Conservation (phyloP, 106 monocot species). For the Triglochin maritima region DNA sequence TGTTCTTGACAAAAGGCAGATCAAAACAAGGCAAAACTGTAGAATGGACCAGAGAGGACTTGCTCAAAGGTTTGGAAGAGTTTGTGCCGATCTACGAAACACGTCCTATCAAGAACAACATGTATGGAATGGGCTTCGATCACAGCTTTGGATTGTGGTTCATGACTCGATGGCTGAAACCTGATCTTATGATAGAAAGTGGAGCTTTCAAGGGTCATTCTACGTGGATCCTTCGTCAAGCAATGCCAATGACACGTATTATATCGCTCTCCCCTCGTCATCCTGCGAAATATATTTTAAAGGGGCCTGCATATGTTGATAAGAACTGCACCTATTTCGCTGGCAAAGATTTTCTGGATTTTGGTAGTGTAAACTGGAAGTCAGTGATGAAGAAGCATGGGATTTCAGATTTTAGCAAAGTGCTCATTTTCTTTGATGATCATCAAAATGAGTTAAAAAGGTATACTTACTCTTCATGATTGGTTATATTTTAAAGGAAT, state of each 20-base stretch:
- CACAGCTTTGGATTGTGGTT: conserved; percentile 99
- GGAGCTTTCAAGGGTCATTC: conserved; percentile 97
- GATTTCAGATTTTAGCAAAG: conserved; percentile 50
- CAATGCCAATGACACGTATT: conserved; percentile 58
- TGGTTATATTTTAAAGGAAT: too few species aligned
- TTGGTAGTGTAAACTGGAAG: conserved; percentile 66
- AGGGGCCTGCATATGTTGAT: conserved; percentile 95
- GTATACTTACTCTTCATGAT: conserved; percentile 10
- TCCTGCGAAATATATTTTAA: conserved; percentile 81
- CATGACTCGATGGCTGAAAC: conserved; percentile 82
- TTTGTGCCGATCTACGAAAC: conserved; percentile 92
- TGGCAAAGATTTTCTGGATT: conserved; percentile 93
- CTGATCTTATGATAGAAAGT: conserved; percentile 90
- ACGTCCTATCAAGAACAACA: conserved; percentile 92
- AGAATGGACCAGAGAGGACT: conserved; percentile 71
- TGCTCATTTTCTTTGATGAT: conserved; percentile 90
- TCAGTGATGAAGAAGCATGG: conserved; percentile 65
- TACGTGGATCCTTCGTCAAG: conserved; percentile 92
- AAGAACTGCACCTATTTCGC: conserved; percentile 86
- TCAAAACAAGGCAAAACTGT: conserved; percentile 85
- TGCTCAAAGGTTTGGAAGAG: conserved; percentile 85
- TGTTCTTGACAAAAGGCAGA: conserved; percentile 80
- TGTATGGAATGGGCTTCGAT: conserved; percentile 98
- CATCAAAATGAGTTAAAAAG: conserved; percentile 98
- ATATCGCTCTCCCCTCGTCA: conserved; percentile 86